A percentile compares a stretch with the other conserved stretches of the same genome.
Evolutionary conservation across 2,329 filamentous ascomycete species (phyloP).

Genomic region (Trichoderma lentiforme): DNA sequence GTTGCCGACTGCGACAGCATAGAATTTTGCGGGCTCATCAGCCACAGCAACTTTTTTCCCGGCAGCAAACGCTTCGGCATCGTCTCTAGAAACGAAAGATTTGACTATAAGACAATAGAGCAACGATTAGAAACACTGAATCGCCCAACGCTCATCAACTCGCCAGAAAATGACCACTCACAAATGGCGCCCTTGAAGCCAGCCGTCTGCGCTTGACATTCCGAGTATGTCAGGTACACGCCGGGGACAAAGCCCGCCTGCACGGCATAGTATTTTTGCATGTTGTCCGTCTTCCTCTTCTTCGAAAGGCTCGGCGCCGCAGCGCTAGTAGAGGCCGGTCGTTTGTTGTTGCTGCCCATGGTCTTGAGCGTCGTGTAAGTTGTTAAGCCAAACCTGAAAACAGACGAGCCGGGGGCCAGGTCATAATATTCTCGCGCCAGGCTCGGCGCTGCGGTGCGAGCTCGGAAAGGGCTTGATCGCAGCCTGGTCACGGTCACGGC

Average conservation of each 20-base stretch:
- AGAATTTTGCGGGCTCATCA: conserved; percentile 48
- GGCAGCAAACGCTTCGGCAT: conserved; percentile 74
- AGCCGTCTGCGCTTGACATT: conserved; percentile 58
- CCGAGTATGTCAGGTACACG: conserved; percentile 60
- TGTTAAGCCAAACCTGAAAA: conserved; percentile 25
- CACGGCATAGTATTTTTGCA: conserved; percentile 62
- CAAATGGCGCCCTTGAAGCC: conserved; percentile 64
- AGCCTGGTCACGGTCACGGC: neutral
- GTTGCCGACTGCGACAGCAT: conserved; percentile 59
- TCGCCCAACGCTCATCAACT: neutral
- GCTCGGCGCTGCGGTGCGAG: conserved; percentile 19
- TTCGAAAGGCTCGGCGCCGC: conserved; percentile 30
- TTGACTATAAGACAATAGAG: conserved; percentile 56
- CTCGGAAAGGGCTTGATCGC: conserved; percentile 5
- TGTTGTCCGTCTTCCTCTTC: conserved; percentile 48
- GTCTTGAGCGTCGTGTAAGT: neutral
- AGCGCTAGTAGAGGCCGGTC: conserved; percentile 24
- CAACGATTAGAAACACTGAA: conserved; percentile 6
- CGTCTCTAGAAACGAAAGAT: conserved; percentile 68
- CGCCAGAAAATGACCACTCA: conserved; percentile 42
- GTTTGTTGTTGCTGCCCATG: conserved; percentile 33
- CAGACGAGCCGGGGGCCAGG: conserved; percentile 22
- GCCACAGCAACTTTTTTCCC: conserved; percentile 48
- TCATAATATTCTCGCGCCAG: conserved; percentile 23
- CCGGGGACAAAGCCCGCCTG: conserved; percentile 54